Evolutionary conservation across 202 grass and related monocot species (phyloP).

Genomic region (Digitaria exilis): DNA sequence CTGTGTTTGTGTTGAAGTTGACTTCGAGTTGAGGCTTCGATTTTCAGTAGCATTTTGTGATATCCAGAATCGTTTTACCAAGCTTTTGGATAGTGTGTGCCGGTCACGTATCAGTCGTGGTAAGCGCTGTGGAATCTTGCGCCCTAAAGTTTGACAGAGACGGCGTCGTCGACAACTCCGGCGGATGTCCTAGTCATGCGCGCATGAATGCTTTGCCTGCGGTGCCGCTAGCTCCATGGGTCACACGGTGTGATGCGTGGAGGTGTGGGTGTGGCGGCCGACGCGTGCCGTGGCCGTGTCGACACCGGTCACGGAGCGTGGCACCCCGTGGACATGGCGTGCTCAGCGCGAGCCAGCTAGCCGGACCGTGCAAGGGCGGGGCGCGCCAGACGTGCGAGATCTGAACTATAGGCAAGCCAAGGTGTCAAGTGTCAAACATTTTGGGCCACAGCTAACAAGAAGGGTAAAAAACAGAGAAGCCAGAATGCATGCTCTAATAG

Average conservation of each 20-base stretch:
- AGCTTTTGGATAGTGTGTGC: not conserved
- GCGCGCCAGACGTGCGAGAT: no score
- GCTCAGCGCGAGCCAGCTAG: not conserved
- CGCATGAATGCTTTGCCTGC: not conserved
- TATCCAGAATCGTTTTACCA: not conserved
- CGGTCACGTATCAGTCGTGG: not conserved
- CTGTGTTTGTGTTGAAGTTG: not conserved
- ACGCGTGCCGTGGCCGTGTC: constrained; percentile 5
- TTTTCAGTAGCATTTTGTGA: not conserved
- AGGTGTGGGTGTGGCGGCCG: not conserved
- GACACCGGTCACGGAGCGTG: not conserved
- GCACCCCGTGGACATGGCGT: not conserved
- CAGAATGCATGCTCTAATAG: no score
- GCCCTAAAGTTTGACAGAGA: not conserved
- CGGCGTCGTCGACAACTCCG: not conserved
- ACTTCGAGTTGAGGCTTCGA: not conserved
- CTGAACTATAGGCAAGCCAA: no score
- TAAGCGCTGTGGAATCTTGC: not conserved
- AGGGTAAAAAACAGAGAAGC: not conserved
- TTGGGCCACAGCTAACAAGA: not conserved
- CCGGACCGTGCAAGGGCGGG: no score
- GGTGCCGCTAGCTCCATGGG: not conserved
- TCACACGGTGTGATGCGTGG: not conserved
- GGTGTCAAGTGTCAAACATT: not conserved
- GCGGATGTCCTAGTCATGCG: not conserved